Evolutionary conservation across 1,284 basidiomycete genomes (phyloP), one percentile per base, ranked within the genome.

Genomic region (Bondarzewia mesenterica): DNA sequence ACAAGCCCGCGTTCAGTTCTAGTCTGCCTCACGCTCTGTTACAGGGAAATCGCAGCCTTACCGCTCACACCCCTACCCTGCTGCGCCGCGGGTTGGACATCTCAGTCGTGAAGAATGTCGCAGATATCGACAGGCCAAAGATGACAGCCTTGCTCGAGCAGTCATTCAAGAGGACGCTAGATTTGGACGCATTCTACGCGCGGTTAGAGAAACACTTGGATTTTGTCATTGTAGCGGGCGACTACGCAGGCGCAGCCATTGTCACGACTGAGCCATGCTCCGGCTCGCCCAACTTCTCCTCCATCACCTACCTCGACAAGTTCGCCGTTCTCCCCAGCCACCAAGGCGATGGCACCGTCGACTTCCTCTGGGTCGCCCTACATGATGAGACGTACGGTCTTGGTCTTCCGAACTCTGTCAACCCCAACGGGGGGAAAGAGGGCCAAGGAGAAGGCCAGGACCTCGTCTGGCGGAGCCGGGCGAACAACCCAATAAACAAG

Each of bases 341-440:
- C 64, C 96, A 99, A 66, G 96, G 96, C 15, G 94, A 97, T 61
- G 96, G 96, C 18, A 98, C 95, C 0, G 96, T 99, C 49, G 96
- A 99, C 70, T 99, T 99, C 70, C 72, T 99, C 40, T 99, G 96
- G 95, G 94, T 97, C 42, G 95, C 94, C 22, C 71, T 99, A 47
- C 92, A 98, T 58, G 96, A 99, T 68, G 96, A 99, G 68, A 93
- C 96, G 15, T 98, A 96, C 61, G 96, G 96, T 21, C 78, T 98
- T 14, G 96, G 95, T 6, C 77, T 94, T 50, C 83, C 90, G 12
- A 94, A 90, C 66, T 93, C 96, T 47, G 85, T 91, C 54, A 99
- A 99, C 66, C 90, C 94, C 23, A 93, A 93, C 53, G 95, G 95
- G 4, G 93, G 93, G 8, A 83, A 89, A 58, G 80, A 84, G 47